A percentile compares a stretch with the other conserved stretches of the same genome.
phyloP scores from a whole-genome alignment of 2,329 filamentous ascomycete species.

The Monosporascus sp. region DNA sequence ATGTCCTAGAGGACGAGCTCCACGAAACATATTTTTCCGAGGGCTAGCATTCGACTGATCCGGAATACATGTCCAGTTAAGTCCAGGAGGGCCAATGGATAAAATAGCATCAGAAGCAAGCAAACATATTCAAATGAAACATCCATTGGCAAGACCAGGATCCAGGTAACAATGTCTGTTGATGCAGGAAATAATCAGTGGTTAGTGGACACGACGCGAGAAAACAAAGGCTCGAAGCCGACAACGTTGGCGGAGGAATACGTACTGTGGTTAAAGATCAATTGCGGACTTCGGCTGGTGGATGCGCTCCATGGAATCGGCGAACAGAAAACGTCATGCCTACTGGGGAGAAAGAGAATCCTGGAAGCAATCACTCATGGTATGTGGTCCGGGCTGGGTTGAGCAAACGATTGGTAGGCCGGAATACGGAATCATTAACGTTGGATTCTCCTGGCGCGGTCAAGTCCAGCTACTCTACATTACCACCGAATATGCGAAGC shows the following conservation, averaged over 20 bases:
- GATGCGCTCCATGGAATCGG: neutral
- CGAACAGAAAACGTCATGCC: neutral
- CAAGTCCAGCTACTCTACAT: constrained; percentile 10
- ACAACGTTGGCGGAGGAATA: constrained; percentile 9
- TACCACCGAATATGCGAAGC: constrained; percentile 15
- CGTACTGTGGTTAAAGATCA: constrained; percentile 10
- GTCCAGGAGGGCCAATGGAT: neutral
- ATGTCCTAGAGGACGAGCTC: constrained; percentile 7
- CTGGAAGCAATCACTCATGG: neutral
- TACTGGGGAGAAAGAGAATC: neutral
- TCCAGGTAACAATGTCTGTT: constrained; percentile 8
- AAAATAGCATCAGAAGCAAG: neutral
- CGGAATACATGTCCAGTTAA: neutral
- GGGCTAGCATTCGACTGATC: neutral
- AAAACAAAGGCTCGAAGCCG: constrained; percentile 6
- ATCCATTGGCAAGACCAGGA: constrained; percentile 1
- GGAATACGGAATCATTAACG: constrained; percentile 2
- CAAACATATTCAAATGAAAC: neutral
- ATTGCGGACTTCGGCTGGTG: too few species aligned
- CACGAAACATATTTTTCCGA: too few species aligned
- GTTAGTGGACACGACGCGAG: constrained; percentile 10
- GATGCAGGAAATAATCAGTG: constrained; percentile 5
- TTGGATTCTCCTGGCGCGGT: constrained; percentile 3
- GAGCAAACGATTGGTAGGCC: neutral
- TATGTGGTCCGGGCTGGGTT: too few species aligned